Percentiles rank a stretch among this genome's conserved stretches.
Conservation (phyloP, 495 filamentous ascomycete species). For the Aspergillus diversus region DNA sequence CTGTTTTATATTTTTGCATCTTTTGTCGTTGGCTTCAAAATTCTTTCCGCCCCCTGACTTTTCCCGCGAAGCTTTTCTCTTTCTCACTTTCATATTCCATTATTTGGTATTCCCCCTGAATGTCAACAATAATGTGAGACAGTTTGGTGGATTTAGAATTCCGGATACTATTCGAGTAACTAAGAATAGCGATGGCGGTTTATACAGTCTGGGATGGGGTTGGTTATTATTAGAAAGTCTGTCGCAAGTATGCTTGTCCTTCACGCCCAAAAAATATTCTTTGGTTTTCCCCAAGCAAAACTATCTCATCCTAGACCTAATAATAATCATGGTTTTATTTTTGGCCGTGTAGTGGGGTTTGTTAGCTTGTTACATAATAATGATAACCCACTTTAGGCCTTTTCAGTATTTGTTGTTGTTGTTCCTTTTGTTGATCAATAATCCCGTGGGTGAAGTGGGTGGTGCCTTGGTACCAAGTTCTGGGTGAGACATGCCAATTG, state of each 20-base stretch:
- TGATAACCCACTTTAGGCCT: constrained; percentile 1
- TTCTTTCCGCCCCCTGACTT: no score
- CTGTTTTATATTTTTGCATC: no score
- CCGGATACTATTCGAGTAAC: not conserved
- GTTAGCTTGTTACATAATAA: constrained; percentile 14
- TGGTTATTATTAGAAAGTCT: constrained; percentile 5
- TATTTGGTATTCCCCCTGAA: not conserved
- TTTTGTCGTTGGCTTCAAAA: no score
- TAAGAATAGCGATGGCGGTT: not conserved
- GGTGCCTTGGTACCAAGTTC: constrained; percentile 14
- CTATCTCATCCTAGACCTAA: constrained; percentile 6
- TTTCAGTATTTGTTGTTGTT: constrained; percentile 3
- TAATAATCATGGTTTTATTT: constrained; percentile 19
- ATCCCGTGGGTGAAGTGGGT: constrained; percentile 3
- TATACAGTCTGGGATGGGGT: not conserved
- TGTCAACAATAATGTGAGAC: not conserved
- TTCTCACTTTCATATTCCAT: no score
- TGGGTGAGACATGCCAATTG: constrained; percentile 32
- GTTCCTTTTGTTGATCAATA: constrained; percentile 1
- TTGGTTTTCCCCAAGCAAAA: not conserved
- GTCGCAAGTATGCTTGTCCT: not conserved
- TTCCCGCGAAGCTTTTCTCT: no score
- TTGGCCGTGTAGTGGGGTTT: constrained; percentile 19
- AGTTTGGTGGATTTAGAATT: not conserved
- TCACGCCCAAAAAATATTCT: not conserved